Percentiles rank a stretch among this genome's conserved stretches.
phyloP scores from a whole-genome alignment of 441 rosid genomes.

The Aquilaria agallochum region DNA sequence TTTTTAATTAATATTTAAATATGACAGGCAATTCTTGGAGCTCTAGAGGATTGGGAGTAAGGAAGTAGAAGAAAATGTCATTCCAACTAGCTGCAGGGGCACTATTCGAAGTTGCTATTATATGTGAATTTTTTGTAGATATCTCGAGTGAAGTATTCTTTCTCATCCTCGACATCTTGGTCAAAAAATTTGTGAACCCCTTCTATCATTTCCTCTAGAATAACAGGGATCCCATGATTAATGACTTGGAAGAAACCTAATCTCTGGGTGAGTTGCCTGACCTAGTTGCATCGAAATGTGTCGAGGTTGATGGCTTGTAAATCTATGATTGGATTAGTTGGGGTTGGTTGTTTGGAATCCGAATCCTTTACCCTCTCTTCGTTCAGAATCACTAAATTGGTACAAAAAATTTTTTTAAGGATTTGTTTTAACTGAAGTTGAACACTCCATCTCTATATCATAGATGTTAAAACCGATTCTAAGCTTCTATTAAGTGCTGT shows the following conservation, averaged over 20 bases:
- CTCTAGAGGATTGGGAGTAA: conserved; percentile 35
- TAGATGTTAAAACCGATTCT: too few species aligned
- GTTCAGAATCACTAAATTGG: too few species aligned
- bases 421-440: too few species aligned
- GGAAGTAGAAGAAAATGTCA: conserved; percentile 20
- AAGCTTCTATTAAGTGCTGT: too few species aligned
- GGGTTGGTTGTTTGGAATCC: conserved; percentile 1
- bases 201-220: conserved; percentile 28
- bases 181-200: conserved; percentile 34
- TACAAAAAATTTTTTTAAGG: too few species aligned
- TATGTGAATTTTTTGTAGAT: conserved; percentile 15
- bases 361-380: too few species aligned
- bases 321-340: conserved; percentile 30
- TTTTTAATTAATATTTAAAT: too few species aligned
- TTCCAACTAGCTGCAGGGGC: conserved; percentile 38
- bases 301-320: conserved; percentile 14
- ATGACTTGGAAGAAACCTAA: conserved; percentile 38
- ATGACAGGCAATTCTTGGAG: conserved; percentile 31
- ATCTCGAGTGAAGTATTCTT: conserved; percentile 27
- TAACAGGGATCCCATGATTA: conserved; percentile 14
- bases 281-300: conserved; percentile 6
- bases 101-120: conserved; percentile 30
- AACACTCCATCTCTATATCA: too few species aligned
- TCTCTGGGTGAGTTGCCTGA: conserved; percentile 20
- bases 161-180: conserved; percentile 30